Conservation (phyloP, 73 alveolate genomes). For the Paramecium caudatum region DNA sequence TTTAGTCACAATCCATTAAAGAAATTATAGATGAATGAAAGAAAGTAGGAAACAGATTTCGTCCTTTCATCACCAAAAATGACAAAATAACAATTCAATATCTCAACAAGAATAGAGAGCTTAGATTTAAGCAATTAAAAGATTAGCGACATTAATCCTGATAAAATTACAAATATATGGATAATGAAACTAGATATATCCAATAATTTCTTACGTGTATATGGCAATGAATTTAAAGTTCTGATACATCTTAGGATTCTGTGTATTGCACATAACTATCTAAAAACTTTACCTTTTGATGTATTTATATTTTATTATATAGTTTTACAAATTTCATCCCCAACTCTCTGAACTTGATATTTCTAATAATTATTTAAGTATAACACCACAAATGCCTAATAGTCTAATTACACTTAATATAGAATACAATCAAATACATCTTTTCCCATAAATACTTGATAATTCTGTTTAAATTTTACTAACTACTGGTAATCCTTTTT, state of each 20-base stretch:
- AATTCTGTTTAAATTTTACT: neutral
- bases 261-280: conserved; percentile 19
- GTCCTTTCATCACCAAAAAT: neutral
- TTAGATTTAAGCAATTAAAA: conserved; percentile 17
- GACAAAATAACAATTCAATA: neutral
- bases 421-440: conserved; percentile 1
- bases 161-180: conserved; percentile 19
- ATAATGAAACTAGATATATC: conserved; percentile 21
- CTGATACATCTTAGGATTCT: neutral
- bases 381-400: conserved; percentile 8
- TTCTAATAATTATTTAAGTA: conserved; percentile 26
- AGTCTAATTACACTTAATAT: neutral
- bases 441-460: neutral
- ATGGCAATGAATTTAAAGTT: conserved; percentile 26
- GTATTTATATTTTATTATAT: neutral
- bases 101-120: neutral
- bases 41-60: neutral
- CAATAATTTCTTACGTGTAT: neutral
- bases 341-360: neutral
- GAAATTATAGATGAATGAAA: neutral
- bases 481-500: conserved; percentile 11
- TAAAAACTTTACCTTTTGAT: conserved; percentile 31
- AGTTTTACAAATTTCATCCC: conserved; percentile 44
- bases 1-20: conserved; percentile 26
- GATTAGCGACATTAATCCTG: neutral